phyloP scores from a whole-genome alignment of 345 rosid species.

The Rubroshorea leprosula region DNA sequence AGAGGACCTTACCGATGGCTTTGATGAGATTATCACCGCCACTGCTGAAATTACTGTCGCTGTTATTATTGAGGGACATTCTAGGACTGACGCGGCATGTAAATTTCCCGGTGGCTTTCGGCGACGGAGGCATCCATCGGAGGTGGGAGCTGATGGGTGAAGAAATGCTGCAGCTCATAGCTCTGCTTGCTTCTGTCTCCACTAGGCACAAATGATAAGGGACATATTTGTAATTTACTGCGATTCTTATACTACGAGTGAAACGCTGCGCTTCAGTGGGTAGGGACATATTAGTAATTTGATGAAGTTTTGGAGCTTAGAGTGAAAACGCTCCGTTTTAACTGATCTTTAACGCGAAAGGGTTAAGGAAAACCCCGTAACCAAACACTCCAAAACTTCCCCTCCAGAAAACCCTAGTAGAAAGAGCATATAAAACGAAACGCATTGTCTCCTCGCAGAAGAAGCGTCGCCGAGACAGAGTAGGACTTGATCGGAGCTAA shows the following conservation, averaged over 20 bases:
- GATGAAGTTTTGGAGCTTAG: neutral
- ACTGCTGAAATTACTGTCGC: constrained; percentile 14
- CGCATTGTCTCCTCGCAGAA: neutral
- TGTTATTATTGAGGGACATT: constrained; percentile 29
- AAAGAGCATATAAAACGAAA: neutral
- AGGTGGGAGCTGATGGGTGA: constrained; percentile 9
- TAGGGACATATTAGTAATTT: constrained; percentile 1
- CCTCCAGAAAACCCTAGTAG: constrained; percentile 19
- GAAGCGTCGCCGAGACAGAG: neutral
- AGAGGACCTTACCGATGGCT: constrained; percentile 53
- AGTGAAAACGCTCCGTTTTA: constrained; percentile 17
- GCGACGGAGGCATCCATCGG: neutral
- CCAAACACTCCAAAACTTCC: constrained; percentile 12
- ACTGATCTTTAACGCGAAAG: neutral
- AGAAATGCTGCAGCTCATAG: constrained; percentile 7
- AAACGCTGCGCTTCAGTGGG: constrained; percentile 15
- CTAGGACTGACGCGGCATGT: constrained; percentile 27
- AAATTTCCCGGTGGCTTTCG: neutral
- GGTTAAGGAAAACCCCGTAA: neutral
- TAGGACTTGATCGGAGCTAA: constrained; percentile 6
- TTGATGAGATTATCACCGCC: constrained; percentile 25
- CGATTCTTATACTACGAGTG: too few species aligned
- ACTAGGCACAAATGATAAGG: neutral
- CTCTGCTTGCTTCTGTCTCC: neutral
- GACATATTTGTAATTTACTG: constrained; percentile 2